Evolutionary conservation across 2,329 filamentous ascomycete species (phyloP), one percentile per base, ranked within the genome.

Genomic region (Colletotrichum spinosum): DNA sequence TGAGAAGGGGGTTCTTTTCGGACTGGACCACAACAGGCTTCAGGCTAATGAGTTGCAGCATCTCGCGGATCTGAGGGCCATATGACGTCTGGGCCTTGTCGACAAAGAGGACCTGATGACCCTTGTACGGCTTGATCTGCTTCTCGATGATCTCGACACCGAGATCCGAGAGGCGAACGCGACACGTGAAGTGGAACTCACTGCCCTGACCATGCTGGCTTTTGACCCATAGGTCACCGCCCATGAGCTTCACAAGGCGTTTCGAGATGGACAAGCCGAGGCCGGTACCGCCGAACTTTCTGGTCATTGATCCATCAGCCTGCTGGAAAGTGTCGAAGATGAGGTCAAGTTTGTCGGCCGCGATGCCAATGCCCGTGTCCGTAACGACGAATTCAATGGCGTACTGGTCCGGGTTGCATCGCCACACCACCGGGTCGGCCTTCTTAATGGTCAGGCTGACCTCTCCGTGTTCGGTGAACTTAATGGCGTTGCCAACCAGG

Each of bases 271-370:
- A 97, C 34, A 98, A 81, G 70, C 95, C 95, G 9, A 98, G 87
- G 71, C 95, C 95, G 7, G 96, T 98, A 72, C 95, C 95, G 72
- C 95, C 95, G 76, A 98, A 98, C 76, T 97, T 96, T 72, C 94
- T 88, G 2, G 95, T 98, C 77, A 97, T 98, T 39, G 94, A 97
- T 42, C 95, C 95, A 76, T 98, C 96, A 17, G 96, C 96, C 81
- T 98, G 96, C 78, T 97, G 95, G 88, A 98, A 98, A 1, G 95
- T 98, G 80, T 98, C 96, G 79, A 99, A 98, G 75, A 99, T 98
- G 70, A 98, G 84, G 75, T 97, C 94, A 57, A 98, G 87, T 81
- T 98, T 98, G 80, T 98, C 94, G 69, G 92, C 88, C 72, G 95
- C 93, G 72, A 98, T 98, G 72, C 96, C 96, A 73, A 98, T 99